Conservation (phyloP, 73 alveolate species). For the Urostyla sp. region DNA sequence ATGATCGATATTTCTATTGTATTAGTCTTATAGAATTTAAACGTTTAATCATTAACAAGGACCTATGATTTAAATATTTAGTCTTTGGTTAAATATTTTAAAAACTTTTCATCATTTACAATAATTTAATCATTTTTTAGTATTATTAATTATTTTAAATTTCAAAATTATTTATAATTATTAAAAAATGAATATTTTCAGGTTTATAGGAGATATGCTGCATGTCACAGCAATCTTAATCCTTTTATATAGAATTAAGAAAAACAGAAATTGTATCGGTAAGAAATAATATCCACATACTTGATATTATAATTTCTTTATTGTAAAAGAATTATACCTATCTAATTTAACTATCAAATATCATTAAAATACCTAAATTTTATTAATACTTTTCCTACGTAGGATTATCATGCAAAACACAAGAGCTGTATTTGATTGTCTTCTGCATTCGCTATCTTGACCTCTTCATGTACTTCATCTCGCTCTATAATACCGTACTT, state of each 20-base stretch:
- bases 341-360: too few relatives aligned
- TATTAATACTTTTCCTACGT: too few relatives aligned
- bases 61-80: too few relatives aligned
- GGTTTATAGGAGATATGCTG: constrained; percentile 86
- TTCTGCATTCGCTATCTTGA: constrained; percentile 87
- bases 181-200: constrained; percentile 84
- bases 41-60: too few relatives aligned
- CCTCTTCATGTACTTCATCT: constrained; percentile 87
- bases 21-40: too few relatives aligned
- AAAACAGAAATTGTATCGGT: constrained; percentile 86
- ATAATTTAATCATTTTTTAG: too few relatives aligned
- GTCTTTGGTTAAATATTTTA: too few relatives aligned
- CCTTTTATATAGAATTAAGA: constrained; percentile 82
- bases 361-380: too few relatives aligned
- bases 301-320: background rate
- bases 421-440: constrained; percentile 90
- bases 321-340: background rate
- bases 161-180: constrained; percentile 12
- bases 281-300: background rate
- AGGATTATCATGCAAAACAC: constrained; percentile 92
- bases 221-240: constrained; percentile 87
- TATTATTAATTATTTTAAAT: background rate
- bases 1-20: too few relatives aligned
- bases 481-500: constrained; percentile 89
- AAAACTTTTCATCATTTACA: too few relatives aligned